Evolutionary conservation across 2,329 filamentous ascomycete genomes (phyloP), one percentile per base, ranked within the genome.

Genomic region (Trichoderma aggressivum): DNA sequence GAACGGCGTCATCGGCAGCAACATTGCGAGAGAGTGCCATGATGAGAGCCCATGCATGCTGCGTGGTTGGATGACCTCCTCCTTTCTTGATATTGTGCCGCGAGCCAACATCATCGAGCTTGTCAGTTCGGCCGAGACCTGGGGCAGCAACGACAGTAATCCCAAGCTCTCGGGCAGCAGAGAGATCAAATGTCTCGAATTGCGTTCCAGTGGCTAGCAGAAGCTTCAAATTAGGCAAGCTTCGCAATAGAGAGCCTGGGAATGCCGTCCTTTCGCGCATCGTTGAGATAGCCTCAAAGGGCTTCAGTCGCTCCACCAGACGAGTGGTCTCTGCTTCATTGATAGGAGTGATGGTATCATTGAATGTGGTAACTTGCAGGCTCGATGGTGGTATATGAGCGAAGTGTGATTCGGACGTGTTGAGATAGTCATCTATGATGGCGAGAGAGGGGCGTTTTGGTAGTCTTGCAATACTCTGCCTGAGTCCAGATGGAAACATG

Each of bases 151-250:
- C 64, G 12, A 59, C 53, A 2, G 36, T 18, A 26, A 34, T 68
- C 18, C 50, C 83, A 8, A 81, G 81, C 34, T 85, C 80, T 21
- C 84, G 82, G 32, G 86, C 86, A 2, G 85, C 82, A 2, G 79
- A 77, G 6, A 89, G 79, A 75, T 91, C 89, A 71, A 92, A 88
- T 2, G 84, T 84, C 68, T 86, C 83, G 73, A 91, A 91, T 47
- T 88, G 85, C 0, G 81, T 84, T 3, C 88, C 89, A 0, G 89
- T 90, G 2, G 88, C 90, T 14, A 92, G 82, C 10, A 92, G 82
- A 0, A 91, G 79, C 75, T 87, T 88, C 3, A 92, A 81, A 61
- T 91, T 91, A 0, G 90, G 90, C 0, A 92, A 83, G 18, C 83
- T 77, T 4, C 81, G 77, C 5, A 91, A 82, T 0, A 91, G 80